Evolutionary conservation across 495 filamentous ascomycete species (phyloP).

Genomic region (Physcia stellaris): DNA sequence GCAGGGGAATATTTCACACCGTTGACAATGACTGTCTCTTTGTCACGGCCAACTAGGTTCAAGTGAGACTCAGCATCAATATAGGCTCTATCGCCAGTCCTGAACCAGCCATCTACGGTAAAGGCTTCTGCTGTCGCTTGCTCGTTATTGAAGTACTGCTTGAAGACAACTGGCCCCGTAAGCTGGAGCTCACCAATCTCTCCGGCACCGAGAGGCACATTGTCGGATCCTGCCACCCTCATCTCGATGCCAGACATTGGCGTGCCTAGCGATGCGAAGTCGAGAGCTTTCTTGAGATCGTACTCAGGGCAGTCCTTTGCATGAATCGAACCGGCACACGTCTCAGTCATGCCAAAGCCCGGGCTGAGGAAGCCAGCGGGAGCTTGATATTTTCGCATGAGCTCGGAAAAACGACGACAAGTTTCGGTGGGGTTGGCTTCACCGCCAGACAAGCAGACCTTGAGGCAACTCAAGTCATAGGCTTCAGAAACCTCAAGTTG

Average conservation of each 20-base stretch:
- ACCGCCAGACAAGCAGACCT: conserved; percentile 23
- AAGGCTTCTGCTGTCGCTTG: conserved; percentile 50
- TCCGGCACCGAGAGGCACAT: not conserved
- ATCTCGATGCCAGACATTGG: conserved; percentile 29
- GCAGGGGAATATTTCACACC: conserved; percentile 32
- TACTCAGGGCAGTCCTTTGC: conserved; percentile 22
- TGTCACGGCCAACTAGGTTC: conserved; percentile 36
- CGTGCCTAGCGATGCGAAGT: conserved; percentile 27
- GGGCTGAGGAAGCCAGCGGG: conserved; percentile 27
- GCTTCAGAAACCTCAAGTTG: not conserved
- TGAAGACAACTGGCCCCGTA: conserved; percentile 51
- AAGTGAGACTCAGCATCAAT: conserved; percentile 44
- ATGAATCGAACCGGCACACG: conserved; percentile 35
- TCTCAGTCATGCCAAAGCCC: conserved; percentile 45
- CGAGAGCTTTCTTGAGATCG: conserved; percentile 16
- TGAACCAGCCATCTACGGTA: conserved; percentile 65
- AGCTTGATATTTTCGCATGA: conserved; percentile 23
- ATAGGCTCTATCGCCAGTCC: conserved; percentile 61
- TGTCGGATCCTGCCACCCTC: conserved; percentile 18
- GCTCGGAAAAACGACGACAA: conserved; percentile 15
- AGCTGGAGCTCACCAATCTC: conserved; percentile 20
- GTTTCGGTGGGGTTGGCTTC: conserved; percentile 25
- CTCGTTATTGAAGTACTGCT: conserved; percentile 60
- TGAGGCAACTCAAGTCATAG: conserved; percentile 19
- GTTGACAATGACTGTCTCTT: conserved; percentile 43